Base-by-base conservation (phyloP, 306 rosid species). In the Malus orientalis region DNA sequence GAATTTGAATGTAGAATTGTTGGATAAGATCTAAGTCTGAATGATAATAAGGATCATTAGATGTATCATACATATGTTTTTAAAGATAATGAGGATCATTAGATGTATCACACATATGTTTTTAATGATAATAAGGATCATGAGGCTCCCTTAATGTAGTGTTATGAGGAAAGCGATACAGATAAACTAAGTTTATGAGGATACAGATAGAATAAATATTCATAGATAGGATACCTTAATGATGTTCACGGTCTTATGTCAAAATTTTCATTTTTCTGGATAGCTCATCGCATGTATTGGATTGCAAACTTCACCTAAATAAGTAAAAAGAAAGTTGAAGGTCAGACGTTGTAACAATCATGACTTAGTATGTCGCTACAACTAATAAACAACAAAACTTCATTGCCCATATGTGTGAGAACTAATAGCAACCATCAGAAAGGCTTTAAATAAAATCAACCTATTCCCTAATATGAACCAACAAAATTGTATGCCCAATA, bases 211-310 rank as follows among this genome's bases (percentile, higher is more conserved):
- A 51, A 60, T 67, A 7, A 29, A 55, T 38, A 47, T 32, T 33
- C 58, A 63, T 30, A 18, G 12, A 59, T 25, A 27, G 59, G 73
- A 72, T 58, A 85, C 99, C 99, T 95, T 95, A 68, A 90, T 78
- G 44, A 97, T 88, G 83, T 90, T 95, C 79, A 95, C 82, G 68
- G 88, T 91, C 75, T 74, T 80, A 95, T 95, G 89, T 95, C 97
- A 80, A 95, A 92, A 77, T 92, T 92, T 73, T 93, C 97, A 91
- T 92, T 92, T 85, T 92, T 95, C 81, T 87, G 97, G 83, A 92
- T 90, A 60, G 85, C 74, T 84, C 81, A 90, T 81, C 93, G 85
- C 97, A 92, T 95, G 87, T 88, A 88, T 77, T 89, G 91, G 76
- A 95, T 95, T 44, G 97, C 99, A 82, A 85, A 89, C 82, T 95